Evolutionary conservation across 768 basidiomycete genomes (phyloP), one percentile per base, ranked within the genome.

Genomic region (Aureoboletus auriporus): DNA sequence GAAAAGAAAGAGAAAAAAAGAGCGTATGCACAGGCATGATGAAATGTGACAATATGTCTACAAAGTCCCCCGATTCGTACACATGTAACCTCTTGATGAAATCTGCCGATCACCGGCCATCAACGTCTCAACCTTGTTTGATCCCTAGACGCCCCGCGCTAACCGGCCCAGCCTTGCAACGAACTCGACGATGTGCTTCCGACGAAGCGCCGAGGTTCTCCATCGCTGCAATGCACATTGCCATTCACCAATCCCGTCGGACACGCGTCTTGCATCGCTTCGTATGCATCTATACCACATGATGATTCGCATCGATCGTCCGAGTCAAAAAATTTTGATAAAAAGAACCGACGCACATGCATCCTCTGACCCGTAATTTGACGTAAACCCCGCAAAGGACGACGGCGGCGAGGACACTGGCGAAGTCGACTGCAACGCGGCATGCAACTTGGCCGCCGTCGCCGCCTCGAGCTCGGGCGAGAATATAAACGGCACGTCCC

Each of bases 401-500:
- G 5, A n/a, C 13, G 54, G 11, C 10, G 44, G 20, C 20, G 50
- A 17, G 27, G 44, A 33, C 33, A 33, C n/a, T 2, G 58, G 42
- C 8, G 58, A 40, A 0, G 57, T 53, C 3, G 52, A 53, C 39
- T 66, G 64, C 16, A 65, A 29, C 1, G 42, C 64, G 1, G 61
- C 64, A 17, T 66, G 51, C 10, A 66, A 46, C 11, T 55, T 66
- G 17, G 64, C 64, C 5, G 64, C 59, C 3, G 65, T 61, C 0
- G 47, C 64, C 13, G 63, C 64, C 47, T 65, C 64, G 6, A 62
- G 53, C n/a, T 66, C 65, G 2, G 63, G 46, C 2, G 62, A 67
- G 23, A 67, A 65, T 3, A 66, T 63, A n/a, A 66, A 66, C 0
- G 64, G 64, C 9, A 60, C 59, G 33, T 66, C 64, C 1, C 64